Base-by-base conservation (phyloP, 495 filamentous ascomycete genomes). In the Glonium stellatum region DNA sequence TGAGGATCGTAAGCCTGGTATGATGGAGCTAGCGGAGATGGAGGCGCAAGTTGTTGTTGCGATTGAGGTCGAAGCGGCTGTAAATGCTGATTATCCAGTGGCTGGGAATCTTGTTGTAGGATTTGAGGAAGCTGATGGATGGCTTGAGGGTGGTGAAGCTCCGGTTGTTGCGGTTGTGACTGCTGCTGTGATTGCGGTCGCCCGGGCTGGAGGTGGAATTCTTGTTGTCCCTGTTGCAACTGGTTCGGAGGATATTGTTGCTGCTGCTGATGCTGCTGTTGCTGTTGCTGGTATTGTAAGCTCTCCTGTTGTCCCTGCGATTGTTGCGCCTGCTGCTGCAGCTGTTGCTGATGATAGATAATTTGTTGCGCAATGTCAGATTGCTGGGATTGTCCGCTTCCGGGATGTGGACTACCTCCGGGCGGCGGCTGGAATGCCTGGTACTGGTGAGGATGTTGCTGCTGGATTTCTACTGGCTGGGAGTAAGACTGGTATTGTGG, bases 1-100 rank as follows among this genome's bases (percentile, higher is more conserved):
- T 64, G 62, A 41, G 52, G 15, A 44, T 68, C 62, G 65, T 68
- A 68, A 49, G 65, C 50, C 55, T 68, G 65, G 41, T 65, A 68
- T 34, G 27, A 36, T 19, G n/a, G 50, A 18, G 41, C 41, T 34
- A 64, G 37, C 44, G 65, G 65, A 34, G 65, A 68, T 25, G 62
- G 65, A 37, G 65, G 65, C 35, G 59, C 62, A 37, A 68, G 59
- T 22, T 61, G 53, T n/a, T 55, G 58, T 12, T 68, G 65, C 19
- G 61, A 65, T 31, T 58, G 58, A 35, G 65, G 62, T 1, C 62
- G 61, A 58, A 68, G 55, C 25, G 63, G 60, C 53, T 64, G 62
- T 41, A 57, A 12, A 42, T 65, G 57, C 39, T 55, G 65, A 25
- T 22, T 22, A 54, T 63, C 60, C 23, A 55, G 35, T 27, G 59